Evolutionary conservation across 2,329 filamentous ascomycete genomes (phyloP), one percentile per base, ranked within the genome.

Genomic region (Pseudocercospora fijiensis): DNA sequence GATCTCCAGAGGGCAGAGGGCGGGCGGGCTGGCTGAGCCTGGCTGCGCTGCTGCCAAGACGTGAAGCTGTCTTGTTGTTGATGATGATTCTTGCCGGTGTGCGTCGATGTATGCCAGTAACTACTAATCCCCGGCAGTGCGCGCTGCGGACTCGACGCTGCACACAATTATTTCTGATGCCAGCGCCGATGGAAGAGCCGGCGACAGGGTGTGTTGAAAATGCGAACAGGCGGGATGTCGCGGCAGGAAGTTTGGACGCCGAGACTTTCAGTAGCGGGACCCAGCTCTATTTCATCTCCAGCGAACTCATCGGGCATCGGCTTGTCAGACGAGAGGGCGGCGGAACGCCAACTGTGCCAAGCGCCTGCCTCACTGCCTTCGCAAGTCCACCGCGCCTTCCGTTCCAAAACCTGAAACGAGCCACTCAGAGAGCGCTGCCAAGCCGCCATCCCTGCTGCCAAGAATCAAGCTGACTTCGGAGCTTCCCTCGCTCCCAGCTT

Each of bases 381-480:
- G 57, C 45, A 27, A 53, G 49, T 28, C 11, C 49, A 60, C 28
- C 58, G 43, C 58, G 45, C 43, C 18, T 52, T 57, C 27, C 30
- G 13, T 22, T 20, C 26, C 22, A n/a, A 24, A 33, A 22, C 11
- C 8, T 5, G 13, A 22, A 41, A 18, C 53, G 28, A 24, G 27
- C 37, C 37, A 41, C 4, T 41, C 37, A 41, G 16, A 41, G 16
- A 18, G 3, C 16, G 3, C 37, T 41, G 37, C 37, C 37, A 41
- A 41, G 37, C 37, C 37, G 16, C 6, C 4, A 41, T 11, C 37
- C 37, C 37, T 41, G 37, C 37, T 18, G 37, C 37, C 37, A 41
- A 41, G 37, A 41, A 1, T 4, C 33, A 1, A 37, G 33, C 33
- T n/a, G 13, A n/a, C 33, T n/a, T 37, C 37, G 37, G 37, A 41